A percentile compares a stretch with the other conserved stretches of the same genome.
These are phyloP conservation scores for Chaetomidium leptoderma DNA, from an alignment of 495 filamentous ascomycete genomes.

Conservation along the genomic window DNA sequence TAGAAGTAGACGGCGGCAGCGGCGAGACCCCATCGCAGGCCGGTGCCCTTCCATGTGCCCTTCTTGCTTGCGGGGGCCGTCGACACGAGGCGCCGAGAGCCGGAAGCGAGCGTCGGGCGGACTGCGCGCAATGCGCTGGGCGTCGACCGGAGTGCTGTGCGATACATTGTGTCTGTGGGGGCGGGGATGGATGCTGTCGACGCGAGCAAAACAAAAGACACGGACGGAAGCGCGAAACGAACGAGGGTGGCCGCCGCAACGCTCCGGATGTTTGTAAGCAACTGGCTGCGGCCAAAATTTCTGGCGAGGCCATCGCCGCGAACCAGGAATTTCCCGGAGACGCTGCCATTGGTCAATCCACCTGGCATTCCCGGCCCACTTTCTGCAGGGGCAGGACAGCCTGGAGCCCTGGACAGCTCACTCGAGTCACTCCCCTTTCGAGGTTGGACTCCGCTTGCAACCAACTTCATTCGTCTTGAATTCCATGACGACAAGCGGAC, in stretches of 20 bases:
- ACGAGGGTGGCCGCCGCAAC: slow-evolving; percentile 20
- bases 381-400: not conserved
- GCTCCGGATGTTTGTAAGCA: slow-evolving; percentile 27
- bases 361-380: too few relatives aligned
- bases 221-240: slow-evolving; percentile 17
- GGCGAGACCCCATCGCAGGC: slow-evolving; percentile 69
- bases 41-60: slow-evolving; percentile 79
- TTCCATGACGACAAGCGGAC: too few relatives aligned
- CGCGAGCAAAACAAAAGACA: slow-evolving; percentile 11
- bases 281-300: slow-evolving; percentile 27
- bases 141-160: slow-evolving; percentile 53
- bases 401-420: not conserved
- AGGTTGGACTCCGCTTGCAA: too few relatives aligned
- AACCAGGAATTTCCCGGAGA: slow-evolving; percentile 12
- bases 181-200: slow-evolving; percentile 12
- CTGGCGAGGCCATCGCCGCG: slow-evolving; percentile 19
- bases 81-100: slow-evolving; percentile 62
- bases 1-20: slow-evolving; percentile 82
- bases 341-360: slow-evolving; percentile 21
- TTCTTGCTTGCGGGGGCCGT: slow-evolving; percentile 62
- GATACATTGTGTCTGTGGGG: slow-evolving; percentile 57
- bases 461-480: too few relatives aligned
- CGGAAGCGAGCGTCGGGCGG: slow-evolving; percentile 32
- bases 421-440: too few relatives aligned
- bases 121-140: slow-evolving; percentile 45